Evolutionary conservation across 805 yeast species (phyloP), one percentile per base, ranked within the genome.

Genomic region (Candida pseudoglaebosa): DNA sequence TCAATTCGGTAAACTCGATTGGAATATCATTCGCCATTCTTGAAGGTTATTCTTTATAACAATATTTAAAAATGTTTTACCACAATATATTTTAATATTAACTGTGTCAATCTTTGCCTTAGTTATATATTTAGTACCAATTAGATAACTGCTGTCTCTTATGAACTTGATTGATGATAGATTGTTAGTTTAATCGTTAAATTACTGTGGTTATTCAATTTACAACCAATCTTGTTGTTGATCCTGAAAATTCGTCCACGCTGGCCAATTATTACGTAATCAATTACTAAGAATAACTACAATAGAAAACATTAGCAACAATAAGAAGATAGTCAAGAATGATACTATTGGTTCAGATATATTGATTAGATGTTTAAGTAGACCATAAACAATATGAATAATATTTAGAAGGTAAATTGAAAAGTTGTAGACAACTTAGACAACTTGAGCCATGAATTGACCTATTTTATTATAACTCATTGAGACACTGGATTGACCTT

Each of bases 1-100:
- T 79, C 70, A 89, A 82, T 73, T 91, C 98, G 54, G 95, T 90
- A 70, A 91, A 89, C 70, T 91, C 95, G 68, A 91, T 91, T 50
- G 99, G 99, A 52, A 95, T 83, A 60, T 88, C 96, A 39, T 46
- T 46, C 28, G 56, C 46, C 59, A 53, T 53, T 37, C 22, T 49
- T 17, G 19, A 24, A 10, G 12, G 32, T 9, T 17, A n/a, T 9
- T 6, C 9, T 21, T 21, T 21, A 21, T 9, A 6, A 21, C 24
- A 21, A 21, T 21, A 21, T 7, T n/a, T n/a, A n/a, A n/a, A n/a
- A n/a, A n/a, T 9, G 24, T 21, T 21, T 21, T 21, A 21, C 24
- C 24, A 21, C 24, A 21, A 21, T 21, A 21, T 7, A 7, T 7
- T 21, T 9, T 21, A 21, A 26, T 26, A 13, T 26, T 26, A 26